Conservation (phyloP, 2,329 filamentous ascomycete species). For the Juglanconis sp. region DNA sequence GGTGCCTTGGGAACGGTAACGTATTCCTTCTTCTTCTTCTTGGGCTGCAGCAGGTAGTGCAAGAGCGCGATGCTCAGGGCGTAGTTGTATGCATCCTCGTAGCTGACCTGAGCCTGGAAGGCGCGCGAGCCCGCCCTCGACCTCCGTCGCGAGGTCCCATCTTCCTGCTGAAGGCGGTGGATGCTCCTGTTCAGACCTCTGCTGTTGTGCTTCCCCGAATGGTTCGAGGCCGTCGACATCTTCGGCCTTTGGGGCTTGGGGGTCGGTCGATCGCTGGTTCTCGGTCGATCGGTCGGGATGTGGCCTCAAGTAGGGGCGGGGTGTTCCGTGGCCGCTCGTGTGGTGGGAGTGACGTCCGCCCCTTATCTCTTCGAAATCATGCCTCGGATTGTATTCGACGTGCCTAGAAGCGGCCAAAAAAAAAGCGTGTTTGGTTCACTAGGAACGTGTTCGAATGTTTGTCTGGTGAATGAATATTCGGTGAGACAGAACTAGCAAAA, state of each 20-base stretch:
- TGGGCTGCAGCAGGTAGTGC: conserved; percentile 87
- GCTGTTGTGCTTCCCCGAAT: conserved; percentile 43
- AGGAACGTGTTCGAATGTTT: not conserved
- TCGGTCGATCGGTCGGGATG: not conserved
- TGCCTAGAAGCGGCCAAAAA: not conserved
- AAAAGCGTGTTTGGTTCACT: not conserved
- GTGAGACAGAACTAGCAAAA: not conserved
- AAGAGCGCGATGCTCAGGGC: conserved; percentile 89
- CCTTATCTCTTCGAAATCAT: conserved; percentile 17
- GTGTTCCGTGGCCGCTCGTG: conserved; percentile 7
- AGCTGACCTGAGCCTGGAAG: conserved; percentile 48
- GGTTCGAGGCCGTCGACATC: conserved; percentile 52
- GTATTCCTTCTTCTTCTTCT: conserved; percentile 85
- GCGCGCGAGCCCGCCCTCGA: conserved; percentile 44
- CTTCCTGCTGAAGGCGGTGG: conserved; percentile 40
- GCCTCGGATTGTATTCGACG: conserved; percentile 3
- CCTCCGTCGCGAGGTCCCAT: conserved; percentile 29
- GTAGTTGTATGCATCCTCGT: conserved; percentile 86
- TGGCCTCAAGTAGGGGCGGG: conserved; percentile 3
- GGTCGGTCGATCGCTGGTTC: not conserved
- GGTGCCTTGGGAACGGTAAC: conserved; percentile 63
- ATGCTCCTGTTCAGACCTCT: conserved; percentile 42
- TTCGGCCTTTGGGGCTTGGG: conserved; percentile 6
- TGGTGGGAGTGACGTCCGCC: conserved; percentile 17
- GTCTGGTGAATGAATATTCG: not conserved